These are phyloP conservation scores for Lumnitzera littorea DNA, from an alignment of 345 rosid species.

Conservation along the genomic window DNA sequence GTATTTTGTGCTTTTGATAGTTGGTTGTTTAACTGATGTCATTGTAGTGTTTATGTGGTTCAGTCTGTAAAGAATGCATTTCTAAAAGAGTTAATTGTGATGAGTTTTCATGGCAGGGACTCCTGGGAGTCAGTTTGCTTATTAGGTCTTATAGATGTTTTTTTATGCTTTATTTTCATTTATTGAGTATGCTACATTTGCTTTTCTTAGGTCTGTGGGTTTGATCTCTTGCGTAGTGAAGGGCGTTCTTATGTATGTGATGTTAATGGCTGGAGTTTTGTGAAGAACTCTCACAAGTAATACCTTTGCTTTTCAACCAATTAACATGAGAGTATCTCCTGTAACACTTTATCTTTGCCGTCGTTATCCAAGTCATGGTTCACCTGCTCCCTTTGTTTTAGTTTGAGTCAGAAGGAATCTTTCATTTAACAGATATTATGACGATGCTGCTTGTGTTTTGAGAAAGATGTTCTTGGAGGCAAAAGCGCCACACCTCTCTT, in stretches of 20 bases:
- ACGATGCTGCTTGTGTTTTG: constrained; percentile 95
- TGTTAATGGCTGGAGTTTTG: constrained; percentile 99
- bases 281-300: constrained; percentile 97
- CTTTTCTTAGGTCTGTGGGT: constrained; percentile 80
- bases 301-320: constrained; percentile 7
- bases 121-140: too few relatives aligned
- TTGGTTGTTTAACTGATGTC: too few relatives aligned
- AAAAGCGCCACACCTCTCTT: constrained; percentile 97
- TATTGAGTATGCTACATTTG: neutral
- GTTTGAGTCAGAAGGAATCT: too few relatives aligned
- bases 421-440: constrained; percentile 59
- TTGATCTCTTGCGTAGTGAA: constrained; percentile 95
- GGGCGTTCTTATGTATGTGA: constrained; percentile 97
- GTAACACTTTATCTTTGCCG: neutral
- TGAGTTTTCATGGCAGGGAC: too few relatives aligned
- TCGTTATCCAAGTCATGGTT: too few relatives aligned
- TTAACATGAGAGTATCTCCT: constrained; percentile 1
- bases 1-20: too few relatives aligned
- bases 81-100: too few relatives aligned
- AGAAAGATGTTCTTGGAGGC: constrained; percentile 97
- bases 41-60: too few relatives aligned
- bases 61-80: too few relatives aligned
- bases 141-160: too few relatives aligned
- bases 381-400: too few relatives aligned
- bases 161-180: too few relatives aligned